phyloP scores from a whole-genome alignment of 2,329 filamentous ascomycete genomes.

The Epichloe uncinata region DNA sequence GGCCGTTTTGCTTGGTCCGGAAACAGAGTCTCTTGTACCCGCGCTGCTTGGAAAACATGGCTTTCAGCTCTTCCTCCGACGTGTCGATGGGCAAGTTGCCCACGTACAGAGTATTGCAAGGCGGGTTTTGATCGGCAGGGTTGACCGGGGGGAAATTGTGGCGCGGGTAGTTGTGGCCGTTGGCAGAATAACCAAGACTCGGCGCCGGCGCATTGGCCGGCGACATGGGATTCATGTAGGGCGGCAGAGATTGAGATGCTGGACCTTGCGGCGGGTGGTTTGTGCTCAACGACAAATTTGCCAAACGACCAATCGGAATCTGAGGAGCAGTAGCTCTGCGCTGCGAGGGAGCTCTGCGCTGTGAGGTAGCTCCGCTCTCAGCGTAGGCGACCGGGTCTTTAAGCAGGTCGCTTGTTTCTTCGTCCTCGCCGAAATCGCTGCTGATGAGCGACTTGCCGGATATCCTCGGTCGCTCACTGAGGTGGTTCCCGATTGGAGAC shows the following conservation, averaged over 20 bases:
- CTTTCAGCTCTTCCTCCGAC: conserved; percentile 89
- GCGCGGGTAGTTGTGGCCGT: conserved; percentile 42
- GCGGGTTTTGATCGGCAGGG: conserved; percentile 89
- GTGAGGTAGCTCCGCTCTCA: conserved; percentile 35
- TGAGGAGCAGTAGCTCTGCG: conserved; percentile 61
- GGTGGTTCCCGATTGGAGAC: conserved; percentile 57
- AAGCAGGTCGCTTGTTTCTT: conserved; percentile 59
- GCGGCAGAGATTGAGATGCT: conserved; percentile 40
- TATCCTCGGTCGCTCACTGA: conserved; percentile 45
- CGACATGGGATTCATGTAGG: conserved; percentile 39
- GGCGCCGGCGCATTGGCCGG: conserved; percentile 31
- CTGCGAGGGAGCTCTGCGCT: conserved; percentile 46
- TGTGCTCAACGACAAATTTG: conserved; percentile 58
- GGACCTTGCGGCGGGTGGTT: conserved; percentile 34
- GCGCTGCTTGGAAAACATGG: conserved; percentile 81
- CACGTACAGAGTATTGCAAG: conserved; percentile 95
- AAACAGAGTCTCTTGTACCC: conserved; percentile 95
- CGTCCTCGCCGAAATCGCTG: conserved; percentile 48
- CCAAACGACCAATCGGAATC: conserved; percentile 55
- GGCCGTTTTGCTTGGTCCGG: conserved; percentile 85
- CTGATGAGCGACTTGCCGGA: conserved; percentile 62
- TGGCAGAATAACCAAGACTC: conserved; percentile 16
- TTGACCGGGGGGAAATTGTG: conserved; percentile 81
- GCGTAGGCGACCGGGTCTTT: conserved; percentile 62
- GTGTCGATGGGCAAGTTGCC: conserved; percentile 92